Evolutionary conservation across 2,329 filamentous ascomycete species (phyloP).

Genomic region (Aspergillus chevalieri): DNA sequence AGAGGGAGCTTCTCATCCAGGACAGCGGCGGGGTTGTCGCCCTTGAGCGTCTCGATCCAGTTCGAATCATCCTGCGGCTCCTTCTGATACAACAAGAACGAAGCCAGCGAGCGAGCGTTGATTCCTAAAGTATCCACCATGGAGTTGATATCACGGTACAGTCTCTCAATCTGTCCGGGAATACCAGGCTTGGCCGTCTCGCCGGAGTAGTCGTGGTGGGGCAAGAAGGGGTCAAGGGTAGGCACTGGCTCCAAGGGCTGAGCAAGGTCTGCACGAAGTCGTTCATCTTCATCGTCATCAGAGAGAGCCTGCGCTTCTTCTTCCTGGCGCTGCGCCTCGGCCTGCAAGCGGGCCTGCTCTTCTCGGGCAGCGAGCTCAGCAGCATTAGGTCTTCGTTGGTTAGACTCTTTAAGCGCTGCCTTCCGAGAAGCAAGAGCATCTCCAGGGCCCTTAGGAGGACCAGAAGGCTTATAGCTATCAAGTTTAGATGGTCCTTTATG

Average conservation of each 20-base stretch:
- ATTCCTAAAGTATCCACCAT: conserved; percentile 93
- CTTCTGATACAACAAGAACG: conserved; percentile 49
- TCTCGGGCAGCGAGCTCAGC: conserved; percentile 19
- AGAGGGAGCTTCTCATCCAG: conserved; percentile 69
- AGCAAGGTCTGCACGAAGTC: conserved; percentile 39
- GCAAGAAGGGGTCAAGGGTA: conserved; percentile 44
- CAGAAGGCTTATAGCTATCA: conserved; percentile 31
- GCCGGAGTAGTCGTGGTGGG: conserved; percentile 42
- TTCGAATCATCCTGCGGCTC: conserved; percentile 39
- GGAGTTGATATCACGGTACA: conserved; percentile 53
- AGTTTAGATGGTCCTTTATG: conserved; percentile 24
- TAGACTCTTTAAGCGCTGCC: conserved; percentile 28
- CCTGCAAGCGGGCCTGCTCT: conserved; percentile 23
- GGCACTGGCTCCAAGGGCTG: conserved; percentile 38
- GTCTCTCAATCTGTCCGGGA: conserved; percentile 44
- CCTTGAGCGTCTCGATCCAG: conserved; percentile 36
- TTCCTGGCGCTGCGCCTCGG: conserved; percentile 26
- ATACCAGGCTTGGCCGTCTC: conserved; percentile 42
- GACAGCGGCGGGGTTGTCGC: conserved; percentile 58
- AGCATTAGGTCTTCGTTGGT: conserved; percentile 15
- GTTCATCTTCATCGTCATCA: conserved; percentile 45
- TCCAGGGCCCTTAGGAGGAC: conserved; percentile 32
- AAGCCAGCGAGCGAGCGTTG: conserved; percentile 63
- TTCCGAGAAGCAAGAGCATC: conserved; percentile 37
- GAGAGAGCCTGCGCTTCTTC: conserved; percentile 33